Conservation (phyloP, 1,284 basidiomycete genomes). For the Papiliotrema nemorosa region DNA sequence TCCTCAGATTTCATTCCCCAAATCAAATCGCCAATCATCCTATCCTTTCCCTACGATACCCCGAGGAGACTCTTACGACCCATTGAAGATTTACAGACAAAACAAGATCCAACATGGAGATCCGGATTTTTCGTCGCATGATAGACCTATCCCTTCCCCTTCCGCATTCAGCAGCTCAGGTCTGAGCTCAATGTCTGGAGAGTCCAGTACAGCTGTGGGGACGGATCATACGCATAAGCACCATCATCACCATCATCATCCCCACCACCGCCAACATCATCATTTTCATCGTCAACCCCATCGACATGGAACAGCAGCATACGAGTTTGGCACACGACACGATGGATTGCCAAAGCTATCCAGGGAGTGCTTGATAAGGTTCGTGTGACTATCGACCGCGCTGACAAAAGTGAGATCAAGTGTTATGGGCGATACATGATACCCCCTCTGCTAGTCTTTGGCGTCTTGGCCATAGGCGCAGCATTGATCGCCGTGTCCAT, state of each 20-base stretch:
- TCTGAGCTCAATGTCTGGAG: not conserved
- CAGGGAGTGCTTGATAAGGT: slow-evolving; percentile 22
- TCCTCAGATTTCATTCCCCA: not conserved
- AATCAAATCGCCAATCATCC: not conserved
- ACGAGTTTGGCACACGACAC: not conserved
- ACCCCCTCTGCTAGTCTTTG: slow-evolving; percentile 17
- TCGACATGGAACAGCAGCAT: not conserved
- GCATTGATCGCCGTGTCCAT: slow-evolving; percentile 10
- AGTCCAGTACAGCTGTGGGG: not conserved
- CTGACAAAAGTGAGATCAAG: slow-evolving; percentile 20
- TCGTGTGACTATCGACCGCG: not conserved
- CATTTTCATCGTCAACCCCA: not conserved
- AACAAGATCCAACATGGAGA: not conserved
- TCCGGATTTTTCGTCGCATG: too few species aligned
- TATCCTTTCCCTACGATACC: not conserved
- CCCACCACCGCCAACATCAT: not conserved
- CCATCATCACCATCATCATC: not conserved
- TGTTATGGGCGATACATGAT: slow-evolving; percentile 24
- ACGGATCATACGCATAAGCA: not conserved
- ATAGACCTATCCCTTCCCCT: not conserved
- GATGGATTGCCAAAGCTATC: slow-evolving; percentile 18
- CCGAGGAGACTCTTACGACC: not conserved
- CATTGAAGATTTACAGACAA: not conserved
- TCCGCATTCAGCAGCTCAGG: not conserved
- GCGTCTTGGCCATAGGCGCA: slow-evolving; percentile 16